Conservation (phyloP, 2,329 filamentous ascomycete genomes). For the Talaromyces islandicus region DNA sequence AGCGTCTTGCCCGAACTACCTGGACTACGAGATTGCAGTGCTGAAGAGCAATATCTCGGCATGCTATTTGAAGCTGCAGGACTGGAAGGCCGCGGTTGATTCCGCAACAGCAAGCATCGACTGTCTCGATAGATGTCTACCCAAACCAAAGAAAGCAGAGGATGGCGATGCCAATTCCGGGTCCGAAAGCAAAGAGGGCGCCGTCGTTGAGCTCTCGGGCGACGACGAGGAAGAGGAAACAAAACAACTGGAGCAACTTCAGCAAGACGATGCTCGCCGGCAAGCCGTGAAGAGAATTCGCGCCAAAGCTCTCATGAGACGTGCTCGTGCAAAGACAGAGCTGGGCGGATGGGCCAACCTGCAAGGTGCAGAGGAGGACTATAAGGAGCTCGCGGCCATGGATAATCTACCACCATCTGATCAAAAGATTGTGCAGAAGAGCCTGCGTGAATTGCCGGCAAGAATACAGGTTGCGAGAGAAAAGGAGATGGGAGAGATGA, state of each 20-base stretch:
- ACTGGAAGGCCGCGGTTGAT: conserved; percentile 78
- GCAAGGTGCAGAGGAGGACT: conserved; percentile 73
- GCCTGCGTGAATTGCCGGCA: conserved; percentile 61
- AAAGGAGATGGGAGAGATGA: conserved; percentile 90
- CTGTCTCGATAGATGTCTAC: conserved; percentile 48
- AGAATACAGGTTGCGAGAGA: conserved; percentile 73
- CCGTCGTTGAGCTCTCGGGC: conserved; percentile 47
- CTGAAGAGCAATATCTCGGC: conserved; percentile 84
- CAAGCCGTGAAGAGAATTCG: conserved; percentile 71
- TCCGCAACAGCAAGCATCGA: conserved; percentile 68
- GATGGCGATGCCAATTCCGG: conserved; percentile 28
- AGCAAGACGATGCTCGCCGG: conserved; percentile 41
- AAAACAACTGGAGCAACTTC: conserved; percentile 37
- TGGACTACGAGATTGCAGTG: conserved; percentile 83
- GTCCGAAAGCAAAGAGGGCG: conserved; percentile 13
- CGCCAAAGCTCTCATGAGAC: conserved; percentile 74
- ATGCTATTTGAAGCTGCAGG: conserved; percentile 75
- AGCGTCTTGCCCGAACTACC: conserved; percentile 70
- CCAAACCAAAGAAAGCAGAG: conserved; percentile 40
- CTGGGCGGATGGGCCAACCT: conserved; percentile 73
- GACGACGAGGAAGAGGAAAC: conserved; percentile 33
- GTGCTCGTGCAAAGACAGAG: conserved; percentile 66
- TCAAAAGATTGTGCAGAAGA: conserved; percentile 58
- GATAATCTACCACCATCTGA: conserved; percentile 61
- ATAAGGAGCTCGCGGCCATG: conserved; percentile 59